Base-by-base conservation (phyloP, 257 asterid species). In the Lithospermum erythrorhizon region DNA sequence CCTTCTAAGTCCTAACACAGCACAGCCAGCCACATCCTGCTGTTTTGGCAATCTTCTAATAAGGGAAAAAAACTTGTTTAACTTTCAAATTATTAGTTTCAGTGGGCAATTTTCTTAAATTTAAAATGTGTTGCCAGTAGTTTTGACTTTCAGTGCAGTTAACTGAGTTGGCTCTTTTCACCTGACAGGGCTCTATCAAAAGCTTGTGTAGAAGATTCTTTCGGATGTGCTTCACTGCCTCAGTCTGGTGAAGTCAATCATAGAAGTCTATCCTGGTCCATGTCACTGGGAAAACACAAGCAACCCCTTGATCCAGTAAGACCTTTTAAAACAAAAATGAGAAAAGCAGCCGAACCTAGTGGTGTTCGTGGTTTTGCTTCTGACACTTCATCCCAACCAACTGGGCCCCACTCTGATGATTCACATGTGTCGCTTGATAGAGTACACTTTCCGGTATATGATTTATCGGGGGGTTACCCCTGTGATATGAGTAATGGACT, bases 261-360 rank as follows among this genome's bases (percentile, higher is more conserved):
- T 35, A 70, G 48, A 61, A 55, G 79, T 64, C 71, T 73, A 41
- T 22, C 59, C 35, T 86, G 78, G 63, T 56, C 70, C 17, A 88
- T 72, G 27, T 9, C 62, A 63, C 10, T 72, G 67, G 95, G 94
- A 64, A 86, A 83, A 70, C 85, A 81, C 59, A 86, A 83, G 79
- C 73, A 72, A 73, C 75, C 71, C 14, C 54, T 51, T 19, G 94
- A 86, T 61, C 70, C 75, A 7, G 57, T 37, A 32, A 87, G 81
- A 81, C 65, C 81, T 51, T 80, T 85, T 17, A 86, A 84, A 63
- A 72, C 84, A 20, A 93, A 81, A 70, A 53, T 65, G 51, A 84
- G 89, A 73, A 85, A 61, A 78, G 73, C 75, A 4, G 56, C 74
- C 47, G 94, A 75, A 65, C 72, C 79, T 47, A 29, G 69, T 24